Evolutionary conservation across 2,329 filamentous ascomycete genomes (phyloP).

Genomic region (Cladorrhinum sp.): DNA sequence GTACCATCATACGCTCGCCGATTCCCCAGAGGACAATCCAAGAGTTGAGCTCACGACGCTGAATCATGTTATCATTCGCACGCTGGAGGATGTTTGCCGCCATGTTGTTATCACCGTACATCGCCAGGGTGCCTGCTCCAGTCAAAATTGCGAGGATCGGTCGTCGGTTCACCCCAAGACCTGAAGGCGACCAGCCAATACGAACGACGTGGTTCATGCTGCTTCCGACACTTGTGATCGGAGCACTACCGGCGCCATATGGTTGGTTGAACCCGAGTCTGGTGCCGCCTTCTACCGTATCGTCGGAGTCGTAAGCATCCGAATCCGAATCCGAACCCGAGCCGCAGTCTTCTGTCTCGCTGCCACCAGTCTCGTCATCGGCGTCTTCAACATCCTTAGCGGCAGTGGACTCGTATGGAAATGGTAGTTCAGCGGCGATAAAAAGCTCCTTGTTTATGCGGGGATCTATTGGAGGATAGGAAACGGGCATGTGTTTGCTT

Average conservation of each 20-base stretch:
- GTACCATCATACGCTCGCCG: slow-evolving; percentile 50
- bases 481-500: slow-evolving; percentile 35
- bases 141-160: slow-evolving; percentile 51
- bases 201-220: slow-evolving; percentile 54
- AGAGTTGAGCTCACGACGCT: slow-evolving; percentile 34
- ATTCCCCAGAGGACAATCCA: slow-evolving; percentile 58
- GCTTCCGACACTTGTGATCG: slow-evolving; percentile 47
- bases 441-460: slow-evolving; percentile 48
- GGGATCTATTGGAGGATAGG: slow-evolving; percentile 37
- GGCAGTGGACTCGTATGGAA: slow-evolving; percentile 30
- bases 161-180: slow-evolving; percentile 52
- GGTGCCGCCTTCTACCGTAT: slow-evolving; percentile 21
- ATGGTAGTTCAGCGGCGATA: slow-evolving; percentile 35
- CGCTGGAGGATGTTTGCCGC: slow-evolving; percentile 23
- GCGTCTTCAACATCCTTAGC: slow-evolving; percentile 4
- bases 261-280: slow-evolving; percentile 31
- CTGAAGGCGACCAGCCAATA: slow-evolving; percentile 57
- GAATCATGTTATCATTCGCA: slow-evolving; percentile 28
- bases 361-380: slow-evolving; percentile 21
- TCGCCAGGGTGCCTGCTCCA: slow-evolving; percentile 47
- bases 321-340: slow-evolving; percentile 26
- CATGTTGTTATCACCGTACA: slow-evolving; percentile 48
- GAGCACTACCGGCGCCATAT: slow-evolving; percentile 45
- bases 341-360: slow-evolving; percentile 26
- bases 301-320: slow-evolving; percentile 30